phyloP scores from a whole-genome alignment of 371 early-diverging fungal genomes.

The Choanephora cucurbitarum region DNA sequence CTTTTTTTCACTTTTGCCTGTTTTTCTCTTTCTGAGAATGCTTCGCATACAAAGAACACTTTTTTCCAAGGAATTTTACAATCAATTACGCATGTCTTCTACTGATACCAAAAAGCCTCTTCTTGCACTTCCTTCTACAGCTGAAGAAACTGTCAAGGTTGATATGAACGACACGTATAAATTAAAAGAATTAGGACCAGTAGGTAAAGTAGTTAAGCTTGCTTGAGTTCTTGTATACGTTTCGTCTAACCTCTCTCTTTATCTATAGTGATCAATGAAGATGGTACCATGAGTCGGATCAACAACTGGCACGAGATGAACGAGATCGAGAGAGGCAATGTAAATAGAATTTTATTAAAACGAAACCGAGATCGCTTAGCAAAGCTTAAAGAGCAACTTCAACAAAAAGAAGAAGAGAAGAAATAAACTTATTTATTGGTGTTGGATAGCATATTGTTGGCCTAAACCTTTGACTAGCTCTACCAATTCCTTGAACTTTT shows the following conservation, averaged over 20 bases:
- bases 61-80: no score
- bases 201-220: no score
- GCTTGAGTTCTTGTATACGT: slow-evolving; percentile 3
- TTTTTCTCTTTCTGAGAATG: no score
- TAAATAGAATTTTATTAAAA: slow-evolving; percentile 65
- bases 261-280: slow-evolving; percentile 56
- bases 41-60: no score
- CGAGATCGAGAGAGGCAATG: slow-evolving; percentile 65
- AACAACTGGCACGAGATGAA: slow-evolving; percentile 76
- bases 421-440: no score
- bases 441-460: slow-evolving; percentile 26
- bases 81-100: slow-evolving; percentile 25
- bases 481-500: slow-evolving; percentile 32
- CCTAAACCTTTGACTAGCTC: slow-evolving; percentile 28
- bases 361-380: slow-evolving; percentile 62
- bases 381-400: slow-evolving; percentile 41
- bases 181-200: slow-evolving; percentile 56
- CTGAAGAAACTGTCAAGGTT: slow-evolving; percentile 42
- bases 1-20: no score
- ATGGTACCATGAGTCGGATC: slow-evolving; percentile 73
- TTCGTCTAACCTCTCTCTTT: not conserved
- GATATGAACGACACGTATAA: slow-evolving; percentile 55
- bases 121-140: slow-evolving; percentile 56
- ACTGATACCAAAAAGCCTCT: slow-evolving; percentile 28
- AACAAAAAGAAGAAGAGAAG: no score